Base-by-base conservation (phyloP, 257 asterid species). In the Eucommia ulmoides region DNA sequence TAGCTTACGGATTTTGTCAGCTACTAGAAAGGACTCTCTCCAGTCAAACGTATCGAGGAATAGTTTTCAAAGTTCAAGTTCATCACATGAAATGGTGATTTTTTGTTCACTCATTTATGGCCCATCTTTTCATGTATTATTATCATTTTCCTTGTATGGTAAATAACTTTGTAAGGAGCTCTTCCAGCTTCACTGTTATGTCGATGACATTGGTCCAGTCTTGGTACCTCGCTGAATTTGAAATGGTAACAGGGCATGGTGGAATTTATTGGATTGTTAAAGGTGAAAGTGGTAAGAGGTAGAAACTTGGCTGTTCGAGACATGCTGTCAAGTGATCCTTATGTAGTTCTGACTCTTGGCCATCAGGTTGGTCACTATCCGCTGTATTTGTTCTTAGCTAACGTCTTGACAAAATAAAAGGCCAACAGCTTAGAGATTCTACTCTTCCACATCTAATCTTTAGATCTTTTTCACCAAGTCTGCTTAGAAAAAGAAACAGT, bases 251-350 rank as follows among this genome's bases (percentile, higher is more conserved):
- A 86, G 96, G 94, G 93, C 64, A 71, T 83, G 93, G 89, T 81
- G 72, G 96, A 86, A 69, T 86, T 76, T 66, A 86, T 91, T 62
- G 98, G 98, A 41, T 61, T 77, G 78, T 61, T 91, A 80, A 91
- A 79, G 77, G 46, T 81, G 48, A 81, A 72, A 76, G 84, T 91
- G 55, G 48, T 86, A 23, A 81, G 64, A 70, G 98, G 98, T 56
- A 65, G 80, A 44, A 83, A 91, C 62, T 68, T 91, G 73, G 98
- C 96, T 29, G 58, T 86, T 51, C 83, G 98, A 45, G 98, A 91
- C 65, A 75, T 86, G 93, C 68, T 79, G 49, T 73, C 98, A 15
- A 91, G 98, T 56, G 98, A 91, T 73, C 98, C 98, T 14, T 91
- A 91, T 54, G 93, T 86, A 51, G 81, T 91, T 58, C 49, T 86